Evolutionary conservation across 1,284 basidiomycete species (phyloP).

Genomic region (Trichosporon sp.): DNA sequence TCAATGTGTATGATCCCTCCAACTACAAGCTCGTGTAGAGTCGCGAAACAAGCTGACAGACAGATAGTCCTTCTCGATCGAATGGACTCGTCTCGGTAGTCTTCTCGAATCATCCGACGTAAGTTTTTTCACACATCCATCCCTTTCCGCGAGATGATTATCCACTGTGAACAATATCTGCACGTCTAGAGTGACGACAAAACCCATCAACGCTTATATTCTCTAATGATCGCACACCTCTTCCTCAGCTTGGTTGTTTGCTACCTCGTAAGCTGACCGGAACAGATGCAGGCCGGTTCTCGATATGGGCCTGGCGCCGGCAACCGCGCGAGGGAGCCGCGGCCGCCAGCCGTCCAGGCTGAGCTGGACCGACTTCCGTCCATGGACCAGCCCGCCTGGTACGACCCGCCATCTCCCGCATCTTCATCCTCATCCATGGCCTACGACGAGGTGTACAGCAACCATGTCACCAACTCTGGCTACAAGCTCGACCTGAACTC

Average conservation of each 20-base stretch:
- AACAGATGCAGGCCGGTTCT: not conserved
- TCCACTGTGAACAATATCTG: constrained; percentile 26
- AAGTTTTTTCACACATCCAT: not conserved
- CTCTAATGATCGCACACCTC: constrained; percentile 8
- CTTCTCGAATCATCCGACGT: not conserved
- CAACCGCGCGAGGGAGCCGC: not conserved
- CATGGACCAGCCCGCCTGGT: constrained; percentile 32
- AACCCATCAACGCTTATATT: constrained; percentile 23
- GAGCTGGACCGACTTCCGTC: constrained; percentile 37
- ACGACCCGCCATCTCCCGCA: constrained; percentile 34
- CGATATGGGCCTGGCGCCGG: not conserved
- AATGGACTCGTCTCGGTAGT: not conserved
- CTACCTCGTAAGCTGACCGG: constrained; percentile 12
- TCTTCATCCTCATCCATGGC: constrained; percentile 22
- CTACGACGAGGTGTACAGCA: constrained; percentile 20
- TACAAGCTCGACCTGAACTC: constrained; percentile 41
- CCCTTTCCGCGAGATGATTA: constrained; percentile 12
- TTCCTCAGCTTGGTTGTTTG: not conserved
- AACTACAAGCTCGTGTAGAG: not conserved
- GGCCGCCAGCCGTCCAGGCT: constrained; percentile 12
- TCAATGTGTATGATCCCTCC: constrained; percentile 32
- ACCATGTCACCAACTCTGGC: constrained; percentile 37
- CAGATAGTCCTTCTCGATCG: not conserved
- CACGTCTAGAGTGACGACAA: constrained; percentile 23
- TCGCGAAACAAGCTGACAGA: not conserved